Evolutionary conservation across 208 protist species (phyloP), one percentile per base, ranked within the genome.

Genomic region (Trypanosoma brucei): DNA sequence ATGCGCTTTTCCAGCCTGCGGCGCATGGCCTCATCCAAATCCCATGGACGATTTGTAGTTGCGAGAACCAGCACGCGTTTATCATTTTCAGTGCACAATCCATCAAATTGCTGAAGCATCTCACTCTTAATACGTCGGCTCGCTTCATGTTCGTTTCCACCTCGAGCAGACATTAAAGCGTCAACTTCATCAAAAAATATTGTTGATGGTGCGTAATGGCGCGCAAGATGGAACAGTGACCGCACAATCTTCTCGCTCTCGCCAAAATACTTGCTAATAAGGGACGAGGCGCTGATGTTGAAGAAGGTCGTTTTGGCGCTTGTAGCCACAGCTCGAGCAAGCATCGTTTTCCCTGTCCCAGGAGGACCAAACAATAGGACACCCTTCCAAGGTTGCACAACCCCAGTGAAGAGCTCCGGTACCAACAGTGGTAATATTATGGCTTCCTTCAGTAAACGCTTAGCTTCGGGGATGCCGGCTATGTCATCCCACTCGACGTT

Each of bases 301-400:
- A 98, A 98, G 71, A 98, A 98, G n/a, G 91, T 98, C 33, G 93
- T 96, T 14, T 78, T 72, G 56, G 77, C 83, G 72, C 96, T 77
- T 6, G 84, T 77, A 7, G 83, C 85, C 3, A 89, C 83, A 34
- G 83, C 86, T 36, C 98, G 83, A 0, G 99, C 99, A 75, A 99
- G 99, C 34, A 99, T 86, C 2, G 99, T 99, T 71, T 99, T 99
- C 49, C 99, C 99, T 22, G 97, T 99, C 59, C 99, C 99, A 38
- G 98, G 98, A 36, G 98, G 98, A 35, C 98, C 98, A 75, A 97
- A 98, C 2, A 99, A 87, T 50, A 99, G 76, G n/a, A 99, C 98
- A 62, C 95, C 96, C 76, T 98, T 99, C n/a, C 87, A 96, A 3
- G 91, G 88, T 38, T 79, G 59, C 38, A 83, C 73, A 59, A 92